Evolutionary conservation across 495 filamentous ascomycete genomes (phyloP).

Genomic region (Tuber microsphaerosporum): DNA sequence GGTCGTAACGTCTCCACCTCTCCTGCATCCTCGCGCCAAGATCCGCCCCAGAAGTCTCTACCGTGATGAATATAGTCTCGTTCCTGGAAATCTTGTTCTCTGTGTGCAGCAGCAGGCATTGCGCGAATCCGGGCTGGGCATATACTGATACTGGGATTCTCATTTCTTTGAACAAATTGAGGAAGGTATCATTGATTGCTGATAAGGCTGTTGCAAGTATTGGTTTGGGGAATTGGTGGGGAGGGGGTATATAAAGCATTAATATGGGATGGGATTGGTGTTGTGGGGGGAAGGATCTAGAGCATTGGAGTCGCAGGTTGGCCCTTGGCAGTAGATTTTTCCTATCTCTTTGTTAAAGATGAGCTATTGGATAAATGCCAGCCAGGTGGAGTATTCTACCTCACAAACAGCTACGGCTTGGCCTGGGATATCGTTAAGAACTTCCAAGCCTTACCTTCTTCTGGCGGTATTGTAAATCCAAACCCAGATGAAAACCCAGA

Average conservation of each 20-base stretch:
- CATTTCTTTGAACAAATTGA: constrained; percentile 52
- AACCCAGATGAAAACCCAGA: constrained; percentile 39
- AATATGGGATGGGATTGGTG: constrained; percentile 46
- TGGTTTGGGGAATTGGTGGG: constrained; percentile 50
- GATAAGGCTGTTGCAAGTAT: constrained; percentile 44
- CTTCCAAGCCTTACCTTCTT: constrained; percentile 49
- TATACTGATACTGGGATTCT: constrained; percentile 52
- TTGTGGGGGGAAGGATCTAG: constrained; percentile 51
- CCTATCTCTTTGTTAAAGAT: too few relatives aligned
- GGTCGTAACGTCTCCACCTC: too few relatives aligned
- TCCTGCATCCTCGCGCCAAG: too few relatives aligned
- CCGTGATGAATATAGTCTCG: too few relatives aligned
- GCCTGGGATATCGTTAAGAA: constrained; percentile 49
- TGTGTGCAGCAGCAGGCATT: too few relatives aligned
- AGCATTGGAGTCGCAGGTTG: constrained; percentile 54
- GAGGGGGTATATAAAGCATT: constrained; percentile 50
- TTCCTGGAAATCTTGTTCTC: too few relatives aligned
- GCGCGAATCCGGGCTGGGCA: too few relatives aligned
- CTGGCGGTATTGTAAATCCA: constrained; percentile 42
- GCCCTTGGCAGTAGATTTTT: constrained; percentile 47
- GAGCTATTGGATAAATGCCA: too few relatives aligned
- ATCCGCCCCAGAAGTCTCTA: too few relatives aligned
- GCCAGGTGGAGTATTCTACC: constrained; percentile 47
- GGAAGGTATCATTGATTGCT: constrained; percentile 41
- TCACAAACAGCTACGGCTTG: constrained; percentile 48